These are phyloP conservation scores for Delonix regia DNA, from an alignment of 306 rosid species.

Conservation along the genomic window DNA sequence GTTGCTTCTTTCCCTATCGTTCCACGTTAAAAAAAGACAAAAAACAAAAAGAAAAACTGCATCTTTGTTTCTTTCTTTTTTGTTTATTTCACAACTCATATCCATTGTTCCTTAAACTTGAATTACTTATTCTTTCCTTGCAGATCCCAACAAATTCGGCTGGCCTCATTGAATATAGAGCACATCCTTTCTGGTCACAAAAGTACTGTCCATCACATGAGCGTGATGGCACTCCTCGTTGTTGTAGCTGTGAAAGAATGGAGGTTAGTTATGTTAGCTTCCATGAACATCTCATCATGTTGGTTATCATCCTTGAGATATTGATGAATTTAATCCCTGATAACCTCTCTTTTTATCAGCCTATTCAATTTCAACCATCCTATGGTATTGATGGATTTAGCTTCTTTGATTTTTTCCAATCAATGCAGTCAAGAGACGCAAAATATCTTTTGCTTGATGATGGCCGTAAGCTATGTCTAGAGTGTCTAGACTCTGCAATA, in stretches of 20 bases:
- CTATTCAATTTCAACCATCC: too few species aligned
- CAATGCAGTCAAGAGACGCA: slow-evolving; percentile 80
- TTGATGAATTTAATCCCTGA: background rate
- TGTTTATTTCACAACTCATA: background rate
- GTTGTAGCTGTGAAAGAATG: slow-evolving; percentile 99
- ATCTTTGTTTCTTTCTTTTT: background rate
- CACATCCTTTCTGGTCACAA: slow-evolving; percentile 95
- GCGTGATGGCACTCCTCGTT: slow-evolving; percentile 89
- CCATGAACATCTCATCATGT: slow-evolving; percentile 6
- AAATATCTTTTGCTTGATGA: slow-evolving; percentile 88
- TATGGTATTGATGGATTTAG: too few species aligned
- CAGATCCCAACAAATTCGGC: slow-evolving; percentile 93
- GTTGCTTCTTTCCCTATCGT: slow-evolving; percentile 5
- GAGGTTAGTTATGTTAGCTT: slow-evolving; percentile 65
- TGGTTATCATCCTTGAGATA: background rate
- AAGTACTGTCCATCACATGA: slow-evolving; percentile 97
- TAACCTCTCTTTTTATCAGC: too few species aligned
- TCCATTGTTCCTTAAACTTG: slow-evolving; percentile 8
- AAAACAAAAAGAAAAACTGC: background rate
- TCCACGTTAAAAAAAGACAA: background rate
- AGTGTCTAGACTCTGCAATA: slow-evolving; percentile 93
- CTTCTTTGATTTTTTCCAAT: slow-evolving; percentile 46
- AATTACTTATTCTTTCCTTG: slow-evolving; percentile 25
- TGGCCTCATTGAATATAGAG: slow-evolving; percentile 93
- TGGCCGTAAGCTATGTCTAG: slow-evolving; percentile 91